Percentiles rank a stretch among this genome's conserved stretches.
Evolutionary conservation across 164 flowering plant species (phyloP).

Genomic region (Kalanchoe fedtschenkoi): DNA sequence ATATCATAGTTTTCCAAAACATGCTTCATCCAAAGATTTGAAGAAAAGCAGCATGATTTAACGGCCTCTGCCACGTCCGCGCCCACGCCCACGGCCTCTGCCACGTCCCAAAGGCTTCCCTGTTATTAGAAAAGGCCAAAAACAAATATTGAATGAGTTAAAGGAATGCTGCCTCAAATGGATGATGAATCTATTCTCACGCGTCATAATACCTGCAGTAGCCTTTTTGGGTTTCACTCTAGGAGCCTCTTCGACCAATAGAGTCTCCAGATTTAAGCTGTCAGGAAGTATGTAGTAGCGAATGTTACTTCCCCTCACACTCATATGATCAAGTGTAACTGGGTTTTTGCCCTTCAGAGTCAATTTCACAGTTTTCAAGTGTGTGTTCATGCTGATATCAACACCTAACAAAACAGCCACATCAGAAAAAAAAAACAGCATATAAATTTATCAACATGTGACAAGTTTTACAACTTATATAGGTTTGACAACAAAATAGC

Average conservation of each 20-base stretch:
- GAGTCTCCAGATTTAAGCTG: conserved; percentile 82
- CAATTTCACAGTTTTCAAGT: conserved; percentile 77
- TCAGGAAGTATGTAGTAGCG: conserved; percentile 86
- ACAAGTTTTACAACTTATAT: background rate
- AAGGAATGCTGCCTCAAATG: background rate
- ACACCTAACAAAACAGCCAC: conserved; percentile 58
- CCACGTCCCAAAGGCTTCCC: conserved; percentile 86
- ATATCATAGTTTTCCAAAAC: background rate
- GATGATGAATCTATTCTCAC: background rate
- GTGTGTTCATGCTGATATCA: conserved; percentile 93
- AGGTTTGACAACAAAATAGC: background rate
- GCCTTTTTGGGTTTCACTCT: conserved; percentile 90
- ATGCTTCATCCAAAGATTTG: background rate
- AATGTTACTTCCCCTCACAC: conserved; percentile 86
- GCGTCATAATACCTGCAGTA: conserved; percentile 46
- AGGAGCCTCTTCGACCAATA: conserved; percentile 84
- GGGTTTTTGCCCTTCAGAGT: conserved; percentile 82
- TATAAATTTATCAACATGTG: background rate
- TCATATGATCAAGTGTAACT: conserved; percentile 73
- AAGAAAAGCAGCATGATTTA: background rate
- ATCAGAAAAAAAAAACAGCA: no score
- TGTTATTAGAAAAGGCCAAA: conserved; percentile 10
- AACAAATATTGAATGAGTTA: background rate
- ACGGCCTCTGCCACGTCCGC: conserved; percentile 74
- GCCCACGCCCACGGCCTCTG: conserved; percentile 85